These are phyloP conservation scores for Prunus fruticosa DNA, from an alignment of 306 rosid species.

Conservation along the genomic window DNA sequence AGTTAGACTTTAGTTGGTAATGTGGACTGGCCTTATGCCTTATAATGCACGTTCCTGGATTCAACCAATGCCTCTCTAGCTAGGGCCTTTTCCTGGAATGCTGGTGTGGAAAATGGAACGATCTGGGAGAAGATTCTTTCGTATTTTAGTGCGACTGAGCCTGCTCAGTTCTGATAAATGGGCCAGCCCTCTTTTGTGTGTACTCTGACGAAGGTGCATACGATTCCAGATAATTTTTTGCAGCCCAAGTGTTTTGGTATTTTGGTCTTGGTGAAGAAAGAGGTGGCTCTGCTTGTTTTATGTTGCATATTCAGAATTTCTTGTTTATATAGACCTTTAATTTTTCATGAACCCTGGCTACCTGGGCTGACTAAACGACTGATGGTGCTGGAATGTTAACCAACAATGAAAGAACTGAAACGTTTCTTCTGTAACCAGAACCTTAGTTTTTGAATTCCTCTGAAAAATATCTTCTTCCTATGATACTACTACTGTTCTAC, in stretches of 20 bases:
- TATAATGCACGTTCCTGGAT: background rate
- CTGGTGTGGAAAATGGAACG: background rate
- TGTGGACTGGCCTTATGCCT: constrained; percentile 5
- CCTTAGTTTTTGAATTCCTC: background rate
- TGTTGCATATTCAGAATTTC: constrained; percentile 3
- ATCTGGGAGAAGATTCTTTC: background rate
- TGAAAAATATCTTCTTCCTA: background rate
- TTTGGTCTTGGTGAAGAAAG: background rate
- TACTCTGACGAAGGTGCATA: background rate
- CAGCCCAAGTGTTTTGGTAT: constrained; percentile 1
- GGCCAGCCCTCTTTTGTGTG: background rate
- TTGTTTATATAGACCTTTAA: background rate
- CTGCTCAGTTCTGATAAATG: background rate
- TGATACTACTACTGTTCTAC: background rate
- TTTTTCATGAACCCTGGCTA: background rate
- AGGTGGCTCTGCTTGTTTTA: constrained; percentile 22
- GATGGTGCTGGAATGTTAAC: constrained; percentile 17
- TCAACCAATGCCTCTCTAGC: background rate
- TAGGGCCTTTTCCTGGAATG: background rate
- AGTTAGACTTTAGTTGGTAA: constrained; percentile 18
- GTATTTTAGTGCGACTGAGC: background rate
- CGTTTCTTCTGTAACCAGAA: background rate
- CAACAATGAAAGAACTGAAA: constrained; percentile 6
- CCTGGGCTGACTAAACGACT: background rate
- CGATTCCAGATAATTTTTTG: background rate